phyloP scores from a whole-genome alignment of 345 rosid genomes.

The Murraya paniculata region DNA sequence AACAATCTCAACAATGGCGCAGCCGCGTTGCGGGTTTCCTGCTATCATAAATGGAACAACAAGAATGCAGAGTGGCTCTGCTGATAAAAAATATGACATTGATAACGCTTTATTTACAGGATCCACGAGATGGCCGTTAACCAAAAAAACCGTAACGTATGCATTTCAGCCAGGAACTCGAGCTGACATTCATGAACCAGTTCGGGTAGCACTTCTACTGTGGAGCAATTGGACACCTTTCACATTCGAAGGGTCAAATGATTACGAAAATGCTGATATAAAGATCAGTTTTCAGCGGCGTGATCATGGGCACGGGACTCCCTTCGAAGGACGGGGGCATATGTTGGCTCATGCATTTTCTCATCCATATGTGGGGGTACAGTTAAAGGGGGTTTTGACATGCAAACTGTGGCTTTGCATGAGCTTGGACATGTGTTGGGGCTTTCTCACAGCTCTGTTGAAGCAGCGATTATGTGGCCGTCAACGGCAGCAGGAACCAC shows the following conservation, averaged over 20 bases:
- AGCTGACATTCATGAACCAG: not conserved
- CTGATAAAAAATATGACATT: not conserved
- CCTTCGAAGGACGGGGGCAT: conserved; percentile 3
- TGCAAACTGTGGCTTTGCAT: conserved; percentile 11
- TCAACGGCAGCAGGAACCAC: fast-evolving
- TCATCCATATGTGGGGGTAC: not conserved
- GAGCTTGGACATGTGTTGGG: conserved; percentile 14
- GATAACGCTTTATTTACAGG: not conserved
- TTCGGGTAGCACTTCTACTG: not conserved
- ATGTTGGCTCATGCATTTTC: not conserved
- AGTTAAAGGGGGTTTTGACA: not conserved
- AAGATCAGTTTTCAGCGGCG: not conserved
- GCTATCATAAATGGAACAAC: conserved; percentile 18
- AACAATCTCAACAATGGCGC: conserved; percentile 6
- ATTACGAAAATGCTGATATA: not conserved
- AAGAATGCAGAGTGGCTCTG: not conserved
- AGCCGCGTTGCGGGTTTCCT: not conserved
- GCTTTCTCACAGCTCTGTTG: not conserved
- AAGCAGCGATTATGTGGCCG: conserved; percentile 9
- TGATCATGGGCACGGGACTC: not conserved
- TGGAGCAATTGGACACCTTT: not conserved
- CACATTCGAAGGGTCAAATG: not conserved
- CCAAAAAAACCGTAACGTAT: not conserved
- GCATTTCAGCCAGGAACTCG: not conserved
- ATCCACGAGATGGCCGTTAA: not conserved